phyloP scores from a whole-genome alignment of 2,329 filamentous ascomycete species.

The Neonectria ditissima region DNA sequence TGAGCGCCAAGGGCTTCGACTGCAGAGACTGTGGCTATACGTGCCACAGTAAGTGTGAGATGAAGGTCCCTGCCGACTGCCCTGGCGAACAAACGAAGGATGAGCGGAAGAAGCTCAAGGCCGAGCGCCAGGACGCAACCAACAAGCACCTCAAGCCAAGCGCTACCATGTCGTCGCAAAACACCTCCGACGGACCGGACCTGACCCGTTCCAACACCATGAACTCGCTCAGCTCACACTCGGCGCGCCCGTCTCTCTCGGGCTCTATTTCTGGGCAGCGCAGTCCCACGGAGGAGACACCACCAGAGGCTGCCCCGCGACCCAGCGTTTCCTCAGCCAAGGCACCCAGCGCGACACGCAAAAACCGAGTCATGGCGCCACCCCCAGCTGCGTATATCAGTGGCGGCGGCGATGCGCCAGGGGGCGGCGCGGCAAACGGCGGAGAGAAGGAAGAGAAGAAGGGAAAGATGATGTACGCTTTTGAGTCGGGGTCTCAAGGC shows the following conservation, averaged over 20 bases:
- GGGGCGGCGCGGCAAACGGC: constrained; percentile 61
- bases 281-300: constrained; percentile 64
- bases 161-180: constrained; percentile 51
- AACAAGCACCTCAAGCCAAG: constrained; percentile 67
- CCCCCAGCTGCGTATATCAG: constrained; percentile 85
- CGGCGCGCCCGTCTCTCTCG: constrained; percentile 79
- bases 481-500: constrained; percentile 82
- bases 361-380: constrained; percentile 85
- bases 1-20: constrained; percentile 96
- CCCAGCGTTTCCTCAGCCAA: constrained; percentile 47
- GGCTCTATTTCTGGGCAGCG: constrained; percentile 64
- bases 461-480: constrained; percentile 91
- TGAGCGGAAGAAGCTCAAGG: constrained; percentile 93
- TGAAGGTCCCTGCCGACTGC: constrained; percentile 97
- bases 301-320: constrained; percentile 39
- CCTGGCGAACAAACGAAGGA: constrained; percentile 95
- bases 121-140: constrained; percentile 83
- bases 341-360: constrained; percentile 56
- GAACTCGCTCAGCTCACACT: constrained; percentile 89
- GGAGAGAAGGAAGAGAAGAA: constrained; percentile 62
- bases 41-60: constrained; percentile 98
- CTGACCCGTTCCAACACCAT: constrained; percentile 88
- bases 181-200: constrained; percentile 72
- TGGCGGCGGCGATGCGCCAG: constrained; percentile 66
- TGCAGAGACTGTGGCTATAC: constrained; percentile 98